These are phyloP conservation scores for Pistacia atlantica DNA, from an alignment of 345 rosid genomes.

Conservation along the genomic window DNA sequence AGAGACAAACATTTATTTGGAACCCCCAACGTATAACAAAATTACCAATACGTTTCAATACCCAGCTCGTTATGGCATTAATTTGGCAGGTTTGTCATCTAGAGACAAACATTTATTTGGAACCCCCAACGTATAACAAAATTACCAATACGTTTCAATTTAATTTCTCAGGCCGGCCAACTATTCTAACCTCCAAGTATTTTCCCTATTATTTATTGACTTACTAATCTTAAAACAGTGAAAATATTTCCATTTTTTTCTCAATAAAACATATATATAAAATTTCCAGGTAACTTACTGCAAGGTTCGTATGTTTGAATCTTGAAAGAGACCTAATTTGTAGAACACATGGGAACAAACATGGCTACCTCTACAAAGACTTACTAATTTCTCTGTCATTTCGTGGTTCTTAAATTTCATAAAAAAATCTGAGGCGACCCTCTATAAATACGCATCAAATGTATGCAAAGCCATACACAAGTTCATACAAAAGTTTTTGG, in stretches of 20 bases:
- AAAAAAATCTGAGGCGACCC: no score
- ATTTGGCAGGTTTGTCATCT: neutral
- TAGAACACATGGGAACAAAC: neutral
- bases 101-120: neutral
- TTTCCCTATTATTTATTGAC: neutral
- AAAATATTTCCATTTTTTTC: no score
- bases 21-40: neutral
- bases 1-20: neutral
- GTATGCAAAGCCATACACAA: neutral
- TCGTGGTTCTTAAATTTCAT: no score
- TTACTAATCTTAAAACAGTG: neutral
- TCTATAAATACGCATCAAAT: no score
- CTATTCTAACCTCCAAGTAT: neutral
- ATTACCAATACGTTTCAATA: neutral
- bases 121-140: neutral
- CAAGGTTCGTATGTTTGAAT: neutral
- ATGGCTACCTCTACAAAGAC: no score
- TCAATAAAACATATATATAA: neutral
- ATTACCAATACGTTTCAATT: neutral
- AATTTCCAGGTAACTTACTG: neutral
- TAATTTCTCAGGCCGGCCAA: neutral
- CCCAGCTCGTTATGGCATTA: no score
- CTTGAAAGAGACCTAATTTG: neutral
- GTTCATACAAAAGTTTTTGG: neutral
- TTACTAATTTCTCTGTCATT: no score